Evolutionary conservation across 345 rosid genomes (phyloP).

Genomic region (Abelmoschus esculentus): DNA sequence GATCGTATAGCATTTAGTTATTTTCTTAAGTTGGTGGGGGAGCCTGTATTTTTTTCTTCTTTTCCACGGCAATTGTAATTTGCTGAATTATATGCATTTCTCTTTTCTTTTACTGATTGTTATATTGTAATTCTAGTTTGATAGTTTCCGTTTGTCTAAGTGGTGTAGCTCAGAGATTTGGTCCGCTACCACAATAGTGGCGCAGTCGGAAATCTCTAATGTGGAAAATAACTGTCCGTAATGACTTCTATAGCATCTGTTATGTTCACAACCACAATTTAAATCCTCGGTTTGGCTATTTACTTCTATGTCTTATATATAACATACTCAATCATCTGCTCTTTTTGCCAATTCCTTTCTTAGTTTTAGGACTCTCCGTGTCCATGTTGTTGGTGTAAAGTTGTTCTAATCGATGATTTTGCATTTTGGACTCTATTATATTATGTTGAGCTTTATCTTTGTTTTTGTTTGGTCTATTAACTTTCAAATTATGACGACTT

Average conservation of each 20-base stretch:
- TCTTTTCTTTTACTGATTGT: neutral
- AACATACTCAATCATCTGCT: neutral
- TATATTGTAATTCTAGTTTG: neutral
- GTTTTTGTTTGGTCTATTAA: slow-evolving; percentile 2
- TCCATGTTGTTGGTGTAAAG: neutral
- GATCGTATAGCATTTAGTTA: neutral
- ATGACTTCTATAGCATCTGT: no score
- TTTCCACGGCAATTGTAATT: neutral
- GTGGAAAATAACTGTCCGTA: neutral
- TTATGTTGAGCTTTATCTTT: slow-evolving; percentile 9
- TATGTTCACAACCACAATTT: no score
- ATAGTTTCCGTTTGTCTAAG: neutral
- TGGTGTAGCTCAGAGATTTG: neutral
- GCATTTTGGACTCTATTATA: neutral
- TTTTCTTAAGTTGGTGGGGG: neutral
- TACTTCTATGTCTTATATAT: neutral
- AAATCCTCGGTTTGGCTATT: neutral
- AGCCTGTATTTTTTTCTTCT: no score
- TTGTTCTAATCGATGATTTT: neutral
- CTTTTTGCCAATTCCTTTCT: neutral
- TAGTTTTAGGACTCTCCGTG: neutral
- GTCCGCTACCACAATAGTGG: no score
- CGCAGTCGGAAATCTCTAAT: neutral
- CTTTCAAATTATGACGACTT: slow-evolving; percentile 4
- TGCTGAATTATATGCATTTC: neutral